Evolutionary conservation across 164 flowering plant species (phyloP), one percentile per base, ranked within the genome.

Genomic region (Magnolia kwangsiensis): DNA sequence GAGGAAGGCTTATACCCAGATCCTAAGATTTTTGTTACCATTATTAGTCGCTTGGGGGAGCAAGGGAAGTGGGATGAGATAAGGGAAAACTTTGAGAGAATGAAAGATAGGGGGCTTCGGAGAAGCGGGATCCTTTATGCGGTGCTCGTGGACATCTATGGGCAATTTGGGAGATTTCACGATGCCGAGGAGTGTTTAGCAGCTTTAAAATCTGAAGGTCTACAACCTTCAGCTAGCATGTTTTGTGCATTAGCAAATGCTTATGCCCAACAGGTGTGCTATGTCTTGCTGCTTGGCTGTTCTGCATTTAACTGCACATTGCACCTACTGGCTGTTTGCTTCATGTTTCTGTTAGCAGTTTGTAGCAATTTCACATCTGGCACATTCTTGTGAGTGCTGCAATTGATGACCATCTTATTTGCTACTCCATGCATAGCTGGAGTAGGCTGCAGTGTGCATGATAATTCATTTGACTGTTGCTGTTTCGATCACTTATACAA

Each of bases 1-100:
- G 91, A 88, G 71, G 86, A 88, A 78, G 98, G 96, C 55, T 69
- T 90, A 19, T 87, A 92, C 82, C 98, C 96, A 66, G 98, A 93
- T 76, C 96, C 96, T 0, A 93, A 92, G 83, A 89, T 93, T 24
- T 92, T 93, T 66, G 74, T 86, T 49, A 85, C 80, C 66, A 82
- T 93, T 4, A 91, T 93, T 76, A 89, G 87, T 66, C 78, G 86
- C 11, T 86, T 92, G 74, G 96, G 90, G 70, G 98, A 92, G 82
- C 87, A 86, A 71, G 98, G 96, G 69, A 87, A 88, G 83, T 93
- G 98, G 98, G 89, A 86, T 76, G 69, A 83, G 75, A 87, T 93
- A 51, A 84, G 80, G 84, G 77, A 77, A 69, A 86, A 81, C 77
- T 89, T 91, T 83, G 95, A 90, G 81, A 81, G 50, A 72, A 88